A percentile compares a stretch with the other conserved stretches of the same genome.
These are phyloP conservation scores for Aspergillus avenaceus DNA, from an alignment of 495 filamentous ascomycete species.

Conservation along the genomic window DNA sequence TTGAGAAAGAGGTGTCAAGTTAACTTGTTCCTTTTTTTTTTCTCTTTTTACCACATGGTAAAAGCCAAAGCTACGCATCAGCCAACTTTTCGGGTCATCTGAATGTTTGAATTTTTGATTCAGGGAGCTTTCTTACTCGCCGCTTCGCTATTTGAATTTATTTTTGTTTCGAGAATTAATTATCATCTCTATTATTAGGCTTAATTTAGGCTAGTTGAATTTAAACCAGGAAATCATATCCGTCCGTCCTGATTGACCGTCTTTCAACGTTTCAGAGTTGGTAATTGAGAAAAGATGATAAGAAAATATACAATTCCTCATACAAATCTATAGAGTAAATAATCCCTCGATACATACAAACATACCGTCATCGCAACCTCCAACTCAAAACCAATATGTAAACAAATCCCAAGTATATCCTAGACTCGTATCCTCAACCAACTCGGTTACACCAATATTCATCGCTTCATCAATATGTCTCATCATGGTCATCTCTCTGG, in stretches of 20 bases:
- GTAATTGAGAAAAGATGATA: not conserved
- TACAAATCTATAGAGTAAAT: not conserved
- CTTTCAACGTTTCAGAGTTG: not conserved
- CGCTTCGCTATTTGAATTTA: too few species aligned
- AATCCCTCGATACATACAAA: too few species aligned
- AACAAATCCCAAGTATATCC: too few species aligned
- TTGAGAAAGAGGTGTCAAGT: not conserved
- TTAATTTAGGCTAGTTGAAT: not conserved
- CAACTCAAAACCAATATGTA: too few species aligned
- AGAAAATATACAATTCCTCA: not conserved
- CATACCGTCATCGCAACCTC: too few species aligned
- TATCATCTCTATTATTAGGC: not conserved
- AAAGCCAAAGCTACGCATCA: not conserved
- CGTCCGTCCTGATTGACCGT: slow-evolving; percentile 2
- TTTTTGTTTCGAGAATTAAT: too few species aligned
- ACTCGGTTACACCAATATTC: not conserved
- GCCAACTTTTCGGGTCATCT: slow-evolving; percentile 4
- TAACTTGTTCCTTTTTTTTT: not conserved
- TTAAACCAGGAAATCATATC: slow-evolving; percentile 4
- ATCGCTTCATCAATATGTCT: not conserved
- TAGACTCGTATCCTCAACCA: not conserved
- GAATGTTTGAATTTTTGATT: not conserved
- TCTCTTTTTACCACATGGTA: not conserved
- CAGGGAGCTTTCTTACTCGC: not conserved
- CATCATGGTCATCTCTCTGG: too few species aligned